Conservation (phyloP, 495 filamentous ascomycete genomes). For the Penicillium salamii region DNA sequence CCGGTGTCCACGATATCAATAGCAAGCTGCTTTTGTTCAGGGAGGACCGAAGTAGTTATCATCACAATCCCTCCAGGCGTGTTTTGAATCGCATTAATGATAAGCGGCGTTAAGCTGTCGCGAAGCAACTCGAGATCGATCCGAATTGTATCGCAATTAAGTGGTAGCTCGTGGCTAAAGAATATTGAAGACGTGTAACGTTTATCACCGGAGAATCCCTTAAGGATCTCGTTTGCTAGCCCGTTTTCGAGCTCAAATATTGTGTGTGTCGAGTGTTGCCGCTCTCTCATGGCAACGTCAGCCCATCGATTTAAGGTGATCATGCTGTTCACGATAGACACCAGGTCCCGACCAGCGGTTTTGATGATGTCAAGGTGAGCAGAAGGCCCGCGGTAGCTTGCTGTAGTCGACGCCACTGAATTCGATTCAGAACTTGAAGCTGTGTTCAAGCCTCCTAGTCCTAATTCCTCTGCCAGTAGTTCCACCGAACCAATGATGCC, state of each 20-base stretch:
- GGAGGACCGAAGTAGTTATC: background rate
- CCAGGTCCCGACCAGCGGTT: slow-evolving; percentile 14
- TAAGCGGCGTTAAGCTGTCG: slow-evolving; percentile 12
- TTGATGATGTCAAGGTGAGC: slow-evolving; percentile 14
- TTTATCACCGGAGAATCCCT: slow-evolving; percentile 2
- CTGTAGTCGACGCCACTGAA: background rate
- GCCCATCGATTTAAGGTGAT: slow-evolving; percentile 15
- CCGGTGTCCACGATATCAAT: slow-evolving; percentile 16
- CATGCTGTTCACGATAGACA: slow-evolving; percentile 12
- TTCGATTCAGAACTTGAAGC: background rate
- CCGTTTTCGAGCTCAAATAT: slow-evolving; percentile 12
- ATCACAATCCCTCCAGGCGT: slow-evolving; percentile 6
- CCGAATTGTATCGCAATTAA: background rate
- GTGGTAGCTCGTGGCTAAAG: slow-evolving; percentile 5
- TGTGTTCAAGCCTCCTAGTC: background rate
- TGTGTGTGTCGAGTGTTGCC: slow-evolving; percentile 7
- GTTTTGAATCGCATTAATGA: slow-evolving; percentile 13
- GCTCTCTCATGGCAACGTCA: slow-evolving; percentile 14
- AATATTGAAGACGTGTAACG: slow-evolving; percentile 11
- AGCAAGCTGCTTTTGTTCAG: slow-evolving; percentile 1
- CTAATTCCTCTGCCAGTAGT: slow-evolving; percentile 11
- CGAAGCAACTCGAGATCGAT: slow-evolving; percentile 11
- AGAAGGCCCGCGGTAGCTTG: no score
- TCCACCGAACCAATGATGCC: slow-evolving; percentile 18
- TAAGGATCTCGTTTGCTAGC: slow-evolving; percentile 1